These are phyloP conservation scores for Tuber calosporum DNA, from an alignment of 495 filamentous ascomycete species.

Conservation along the genomic window DNA sequence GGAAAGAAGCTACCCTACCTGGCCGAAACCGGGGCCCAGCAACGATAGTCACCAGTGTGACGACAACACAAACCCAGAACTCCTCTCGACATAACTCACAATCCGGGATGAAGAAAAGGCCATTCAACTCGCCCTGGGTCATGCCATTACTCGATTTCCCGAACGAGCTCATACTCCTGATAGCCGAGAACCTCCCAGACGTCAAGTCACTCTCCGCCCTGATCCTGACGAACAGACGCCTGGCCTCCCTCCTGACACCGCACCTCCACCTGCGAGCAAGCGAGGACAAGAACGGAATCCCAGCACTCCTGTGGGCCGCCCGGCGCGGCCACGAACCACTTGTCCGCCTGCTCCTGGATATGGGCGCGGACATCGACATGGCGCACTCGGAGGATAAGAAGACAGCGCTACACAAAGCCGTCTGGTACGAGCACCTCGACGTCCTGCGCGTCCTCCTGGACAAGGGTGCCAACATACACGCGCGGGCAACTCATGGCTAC, in stretches of 20 bases:
- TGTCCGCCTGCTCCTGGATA: not conserved
- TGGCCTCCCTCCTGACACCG: not conserved
- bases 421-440: conserved; percentile 4
- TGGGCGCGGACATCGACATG: conserved; percentile 2
- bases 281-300: conserved; percentile 1
- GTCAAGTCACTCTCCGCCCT: conserved; percentile 4
- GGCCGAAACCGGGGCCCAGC: not conserved
- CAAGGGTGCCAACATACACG: not conserved
- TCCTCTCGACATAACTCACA: not conserved
- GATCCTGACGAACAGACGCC: not conserved
- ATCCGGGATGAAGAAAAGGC: conserved; percentile 2
- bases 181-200: conserved; percentile 3
- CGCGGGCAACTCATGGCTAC: conserved; percentile 3
- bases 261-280: not conserved
- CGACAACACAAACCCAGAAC: not conserved
- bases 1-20: not conserved
- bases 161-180: conserved; percentile 5
- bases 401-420: conserved; percentile 5
- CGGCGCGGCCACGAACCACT: not conserved
- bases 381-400: conserved; percentile 4
- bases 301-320: not conserved
- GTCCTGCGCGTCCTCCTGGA: conserved; percentile 2
- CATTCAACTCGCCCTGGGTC: not conserved
- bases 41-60: not conserved
- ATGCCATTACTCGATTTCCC: conserved; percentile 6